Conservation (phyloP, 2,329 filamentous ascomycete species). For the Juglanconis juglandina region DNA sequence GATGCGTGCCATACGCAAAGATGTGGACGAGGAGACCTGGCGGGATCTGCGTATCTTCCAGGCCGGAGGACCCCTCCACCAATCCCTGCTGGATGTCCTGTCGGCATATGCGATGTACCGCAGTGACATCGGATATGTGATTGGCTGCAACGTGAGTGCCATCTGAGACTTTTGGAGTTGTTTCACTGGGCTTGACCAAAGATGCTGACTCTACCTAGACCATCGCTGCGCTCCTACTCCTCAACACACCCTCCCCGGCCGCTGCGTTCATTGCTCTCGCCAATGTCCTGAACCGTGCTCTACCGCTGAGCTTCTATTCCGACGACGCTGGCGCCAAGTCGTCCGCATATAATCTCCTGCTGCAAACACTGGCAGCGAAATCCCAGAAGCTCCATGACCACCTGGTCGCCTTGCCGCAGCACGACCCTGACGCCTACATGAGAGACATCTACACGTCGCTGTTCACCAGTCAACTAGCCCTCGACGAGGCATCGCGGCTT, state of each 20-base stretch:
- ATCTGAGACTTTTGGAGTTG: slow-evolving; percentile 4
- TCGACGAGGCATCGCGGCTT: slow-evolving; percentile 68
- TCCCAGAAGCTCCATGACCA: slow-evolving; percentile 62
- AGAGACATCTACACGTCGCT: slow-evolving; percentile 59
- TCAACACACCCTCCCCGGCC: slow-evolving; percentile 63
- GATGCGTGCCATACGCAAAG: slow-evolving; percentile 61
- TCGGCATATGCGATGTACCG: slow-evolving; percentile 80
- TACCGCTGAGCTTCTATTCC: slow-evolving; percentile 73
- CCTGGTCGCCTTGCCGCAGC: slow-evolving; percentile 48
- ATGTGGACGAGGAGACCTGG: slow-evolving; percentile 64
- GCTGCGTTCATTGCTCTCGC: slow-evolving; percentile 69
- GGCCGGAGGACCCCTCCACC: slow-evolving; percentile 61
- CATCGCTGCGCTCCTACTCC: slow-evolving; percentile 68
- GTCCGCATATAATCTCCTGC: slow-evolving; percentile 65
- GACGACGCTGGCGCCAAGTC: slow-evolving; percentile 65
- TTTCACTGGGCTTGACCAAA: slow-evolving; percentile 17
- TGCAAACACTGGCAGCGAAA: slow-evolving; percentile 64
- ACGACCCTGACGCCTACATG: slow-evolving; percentile 54
- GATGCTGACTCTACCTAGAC: slow-evolving; percentile 43
- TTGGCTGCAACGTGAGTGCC: slow-evolving; percentile 68
- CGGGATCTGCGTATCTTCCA: slow-evolving; percentile 72
- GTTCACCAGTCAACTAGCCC: slow-evolving; percentile 59
- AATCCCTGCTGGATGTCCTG: slow-evolving; percentile 66
- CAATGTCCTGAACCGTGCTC: slow-evolving; percentile 72
- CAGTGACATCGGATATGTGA: slow-evolving; percentile 74